A percentile compares a stretch with the other conserved stretches of the same genome.
These are phyloP conservation scores for Trichodelitschia bisporula DNA, from an alignment of 495 filamentous ascomycete species.

Conservation along the genomic window DNA sequence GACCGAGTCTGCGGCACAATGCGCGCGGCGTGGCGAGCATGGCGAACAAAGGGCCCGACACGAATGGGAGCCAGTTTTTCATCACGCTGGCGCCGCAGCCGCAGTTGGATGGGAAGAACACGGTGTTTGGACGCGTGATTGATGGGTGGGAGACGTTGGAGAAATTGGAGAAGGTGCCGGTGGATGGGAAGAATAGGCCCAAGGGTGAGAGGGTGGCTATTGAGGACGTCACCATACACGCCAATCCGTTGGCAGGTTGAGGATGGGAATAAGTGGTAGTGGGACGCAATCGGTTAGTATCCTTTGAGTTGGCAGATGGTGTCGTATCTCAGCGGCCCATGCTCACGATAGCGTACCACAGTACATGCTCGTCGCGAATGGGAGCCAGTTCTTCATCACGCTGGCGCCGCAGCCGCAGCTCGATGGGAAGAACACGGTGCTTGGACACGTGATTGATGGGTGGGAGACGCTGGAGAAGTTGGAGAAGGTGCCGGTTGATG, in stretches of 20 bases:
- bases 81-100: conserved; percentile 63
- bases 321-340: too few species aligned
- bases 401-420: conserved; percentile 75
- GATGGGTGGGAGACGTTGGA: conserved; percentile 42
- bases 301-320: too few species aligned
- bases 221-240: conserved; percentile 63
- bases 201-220: conserved; percentile 46
- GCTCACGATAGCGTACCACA: too few species aligned
- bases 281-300: too few species aligned
- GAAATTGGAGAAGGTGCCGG: conserved; percentile 45
- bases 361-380: conserved; percentile 62
- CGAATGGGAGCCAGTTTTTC: conserved; percentile 93
- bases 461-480: conserved; percentile 42
- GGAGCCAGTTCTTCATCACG: conserved; percentile 81
- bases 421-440: conserved; percentile 84
- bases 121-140: conserved; percentile 70
- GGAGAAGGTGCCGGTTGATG: conserved; percentile 61
- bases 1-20: conserved; percentile 63
- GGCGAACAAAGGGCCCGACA: conserved; percentile 64
- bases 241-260: conserved; percentile 77
- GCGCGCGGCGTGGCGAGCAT: conserved; percentile 72
- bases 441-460: conserved; percentile 61
- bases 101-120: conserved; percentile 88
- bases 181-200: conserved; percentile 82
- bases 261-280: too few species aligned